Evolutionary conservation across 2,329 filamentous ascomycete species (phyloP).

Genomic region (Lecanicillium sp.): DNA sequence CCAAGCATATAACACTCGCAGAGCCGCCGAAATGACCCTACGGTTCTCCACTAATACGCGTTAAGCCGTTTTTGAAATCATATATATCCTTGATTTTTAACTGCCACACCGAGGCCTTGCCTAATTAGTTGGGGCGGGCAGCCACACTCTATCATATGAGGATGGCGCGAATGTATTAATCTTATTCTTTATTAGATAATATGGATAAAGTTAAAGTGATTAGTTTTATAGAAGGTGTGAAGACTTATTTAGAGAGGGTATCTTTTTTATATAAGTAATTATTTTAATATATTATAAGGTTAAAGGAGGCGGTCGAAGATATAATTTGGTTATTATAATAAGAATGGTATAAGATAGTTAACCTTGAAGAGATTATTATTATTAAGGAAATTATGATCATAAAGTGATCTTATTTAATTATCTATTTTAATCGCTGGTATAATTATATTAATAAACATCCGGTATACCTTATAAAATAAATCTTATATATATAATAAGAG

Average conservation of each 20-base stretch:
- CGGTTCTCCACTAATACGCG: neutral
- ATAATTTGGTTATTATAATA: slow-evolving; percentile 23
- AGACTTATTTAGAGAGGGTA: slow-evolving; percentile 6
- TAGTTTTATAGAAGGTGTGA: slow-evolving; percentile 10
- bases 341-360: slow-evolving; percentile 34
- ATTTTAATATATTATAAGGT: slow-evolving; percentile 12
- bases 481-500: neutral
- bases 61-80: neutral
- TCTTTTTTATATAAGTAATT: slow-evolving; percentile 9
- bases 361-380: slow-evolving; percentile 34
- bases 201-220: neutral
- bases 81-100: neutral
- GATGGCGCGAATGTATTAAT: neutral
- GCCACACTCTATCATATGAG: slow-evolving; percentile 1
- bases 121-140: slow-evolving; percentile 6
- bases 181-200: neutral
- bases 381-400: slow-evolving; percentile 43
- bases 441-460: slow-evolving; percentile 26
- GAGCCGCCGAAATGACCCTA: slow-evolving; percentile 1
- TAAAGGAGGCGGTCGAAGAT: slow-evolving; percentile 17
- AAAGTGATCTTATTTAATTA: slow-evolving; percentile 33
- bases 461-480: neutral
- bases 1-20: neutral
- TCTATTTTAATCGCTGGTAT: slow-evolving; percentile 31
- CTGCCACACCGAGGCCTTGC: neutral